These are phyloP conservation scores for Microdochium bolleyi DNA, from an alignment of 2,329 filamentous ascomycete species.

Conservation along the genomic window DNA sequence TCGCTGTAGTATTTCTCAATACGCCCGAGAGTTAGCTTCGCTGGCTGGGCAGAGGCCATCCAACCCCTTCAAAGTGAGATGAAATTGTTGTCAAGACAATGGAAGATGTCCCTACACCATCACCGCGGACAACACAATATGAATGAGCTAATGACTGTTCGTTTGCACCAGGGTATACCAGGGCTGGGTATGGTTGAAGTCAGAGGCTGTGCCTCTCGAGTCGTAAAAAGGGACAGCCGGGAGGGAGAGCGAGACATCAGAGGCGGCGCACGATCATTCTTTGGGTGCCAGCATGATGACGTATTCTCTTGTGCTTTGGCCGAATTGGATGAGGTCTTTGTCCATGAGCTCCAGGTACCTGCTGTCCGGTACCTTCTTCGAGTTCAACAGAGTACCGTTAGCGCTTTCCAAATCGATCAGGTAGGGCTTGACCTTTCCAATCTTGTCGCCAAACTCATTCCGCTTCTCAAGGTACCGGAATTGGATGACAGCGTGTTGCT, in stretches of 20 bases:
- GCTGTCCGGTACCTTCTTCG: slow-evolving; percentile 61
- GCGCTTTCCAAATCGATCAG: slow-evolving; percentile 89
- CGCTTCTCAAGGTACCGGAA: slow-evolving; percentile 79
- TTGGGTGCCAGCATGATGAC: slow-evolving; percentile 75
- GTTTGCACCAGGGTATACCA: no score
- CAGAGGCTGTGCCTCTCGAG: no score
- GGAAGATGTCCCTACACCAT: no score
- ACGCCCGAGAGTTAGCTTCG: no score
- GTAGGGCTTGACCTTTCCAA: slow-evolving; percentile 76
- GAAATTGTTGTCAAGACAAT: no score
- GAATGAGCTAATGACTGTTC: no score
- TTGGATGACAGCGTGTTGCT: slow-evolving; percentile 92
- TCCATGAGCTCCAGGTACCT: slow-evolving; percentile 81
- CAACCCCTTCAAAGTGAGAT: no score
- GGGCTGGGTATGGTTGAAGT: no score
- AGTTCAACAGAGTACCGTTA: slow-evolving; percentile 82
- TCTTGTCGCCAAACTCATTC: slow-evolving; percentile 80
- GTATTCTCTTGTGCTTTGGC: slow-evolving; percentile 83
- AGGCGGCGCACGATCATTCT: slow-evolving; percentile 18
- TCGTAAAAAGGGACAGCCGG: background rate
- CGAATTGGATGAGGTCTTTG: slow-evolving; percentile 85
- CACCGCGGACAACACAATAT: no score
- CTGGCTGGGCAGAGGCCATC: no score
- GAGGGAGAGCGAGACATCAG: background rate
- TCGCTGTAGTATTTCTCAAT: no score